Evolutionary conservation across 306 rosid genomes (phyloP).

Genomic region (Ziziphus jujuba): DNA sequence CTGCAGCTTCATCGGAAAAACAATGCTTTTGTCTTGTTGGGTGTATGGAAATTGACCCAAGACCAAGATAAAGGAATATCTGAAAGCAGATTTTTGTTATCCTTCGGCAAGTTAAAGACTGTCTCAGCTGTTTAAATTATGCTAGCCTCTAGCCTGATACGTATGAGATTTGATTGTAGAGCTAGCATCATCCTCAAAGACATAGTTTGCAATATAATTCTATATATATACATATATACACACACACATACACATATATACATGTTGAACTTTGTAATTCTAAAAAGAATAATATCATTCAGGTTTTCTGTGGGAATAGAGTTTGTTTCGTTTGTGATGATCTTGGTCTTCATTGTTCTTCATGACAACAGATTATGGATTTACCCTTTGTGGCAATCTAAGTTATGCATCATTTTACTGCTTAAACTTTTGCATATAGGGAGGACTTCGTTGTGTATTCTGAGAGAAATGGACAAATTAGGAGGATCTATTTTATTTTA

Average conservation of each 20-base stretch:
- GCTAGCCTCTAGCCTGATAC: background rate
- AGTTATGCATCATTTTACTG: too few species aligned
- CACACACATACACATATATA: too few species aligned
- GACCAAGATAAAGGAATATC: background rate
- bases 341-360: too few species aligned
- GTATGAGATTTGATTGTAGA: slow-evolving; percentile 12
- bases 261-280: background rate
- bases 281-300: background rate
- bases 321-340: background rate
- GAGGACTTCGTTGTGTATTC: too few species aligned
- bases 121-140: background rate
- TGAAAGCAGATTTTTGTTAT: background rate
- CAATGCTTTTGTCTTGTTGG: background rate
- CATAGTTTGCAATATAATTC: background rate
- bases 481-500: too few species aligned
- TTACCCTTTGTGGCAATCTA: too few species aligned
- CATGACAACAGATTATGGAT: too few species aligned
- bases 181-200: slow-evolving; percentile 15
- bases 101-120: background rate
- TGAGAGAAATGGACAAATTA: too few species aligned
- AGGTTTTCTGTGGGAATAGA: background rate
- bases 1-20: slow-evolving; percentile 8
- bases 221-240: too few species aligned
- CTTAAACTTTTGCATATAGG: too few species aligned
- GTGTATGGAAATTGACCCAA: background rate